These are phyloP conservation scores for Suillus subaureus DNA, from an alignment of 768 basidiomycete genomes.

Conservation along the genomic window DNA sequence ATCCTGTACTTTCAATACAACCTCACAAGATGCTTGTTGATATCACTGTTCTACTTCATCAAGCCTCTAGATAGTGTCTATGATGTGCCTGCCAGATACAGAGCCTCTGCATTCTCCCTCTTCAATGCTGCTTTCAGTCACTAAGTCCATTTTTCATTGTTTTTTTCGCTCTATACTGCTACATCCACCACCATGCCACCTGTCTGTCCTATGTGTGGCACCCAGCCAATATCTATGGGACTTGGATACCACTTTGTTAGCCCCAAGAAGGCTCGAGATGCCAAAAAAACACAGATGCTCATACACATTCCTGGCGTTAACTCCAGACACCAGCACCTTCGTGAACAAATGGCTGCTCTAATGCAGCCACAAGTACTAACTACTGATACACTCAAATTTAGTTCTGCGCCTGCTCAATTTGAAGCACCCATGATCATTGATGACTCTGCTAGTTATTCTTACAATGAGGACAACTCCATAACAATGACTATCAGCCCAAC, in stretches of 20 bases:
- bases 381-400: not conserved
- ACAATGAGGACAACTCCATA: not conserved
- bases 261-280: slow-evolving; percentile 17
- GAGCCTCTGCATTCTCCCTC: too few relatives aligned
- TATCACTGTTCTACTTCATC: too few relatives aligned
- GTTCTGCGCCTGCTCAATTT: not conserved
- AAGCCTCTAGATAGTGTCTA: too few relatives aligned
- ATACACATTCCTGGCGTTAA: slow-evolving; percentile 5
- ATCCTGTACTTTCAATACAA: too few relatives aligned
- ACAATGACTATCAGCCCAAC: not conserved
- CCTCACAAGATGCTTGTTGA: too few relatives aligned
- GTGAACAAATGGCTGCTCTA: not conserved
- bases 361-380: not conserved
- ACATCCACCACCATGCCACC: not conserved
- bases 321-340: not conserved
- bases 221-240: slow-evolving; percentile 4
- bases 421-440: not conserved
- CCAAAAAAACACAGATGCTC: slow-evolving; percentile 9
- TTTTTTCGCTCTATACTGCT: not conserved
- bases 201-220: not conserved
- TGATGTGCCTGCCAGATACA: too few relatives aligned
- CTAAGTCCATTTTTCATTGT: too few relatives aligned
- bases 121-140: too few relatives aligned
- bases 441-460: not conserved
- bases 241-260: slow-evolving; percentile 21